A percentile compares a stretch with the other conserved stretches of the same genome.
These are phyloP conservation scores for Clitocybe nebularis DNA, from an alignment of 1,284 basidiomycete genomes.

Conservation along the genomic window DNA sequence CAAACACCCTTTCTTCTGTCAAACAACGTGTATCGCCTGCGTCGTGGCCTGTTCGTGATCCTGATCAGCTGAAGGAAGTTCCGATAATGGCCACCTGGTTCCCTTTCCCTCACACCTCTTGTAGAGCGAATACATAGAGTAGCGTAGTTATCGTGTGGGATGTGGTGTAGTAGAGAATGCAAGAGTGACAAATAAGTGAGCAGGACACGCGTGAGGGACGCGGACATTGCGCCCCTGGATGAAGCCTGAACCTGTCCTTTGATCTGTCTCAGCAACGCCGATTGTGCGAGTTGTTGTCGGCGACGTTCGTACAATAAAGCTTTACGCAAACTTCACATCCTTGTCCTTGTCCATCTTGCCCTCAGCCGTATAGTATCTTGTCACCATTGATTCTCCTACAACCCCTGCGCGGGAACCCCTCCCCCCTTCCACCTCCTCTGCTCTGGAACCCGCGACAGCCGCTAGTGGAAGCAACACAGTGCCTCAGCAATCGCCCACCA, in stretches of 20 bases:
- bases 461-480: conserved; percentile 9
- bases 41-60: conserved; percentile 3
- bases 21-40: conserved; percentile 8
- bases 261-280: conserved; percentile 13
- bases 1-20: conserved; percentile 1
- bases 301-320: conserved; percentile 15
- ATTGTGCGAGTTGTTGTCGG: conserved; percentile 12
- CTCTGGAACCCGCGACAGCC: conserved; percentile 38
- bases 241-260: conserved; percentile 9
- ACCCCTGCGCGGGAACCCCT: conserved; percentile 52
- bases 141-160: neutral
- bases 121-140: neutral
- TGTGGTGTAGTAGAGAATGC: neutral
- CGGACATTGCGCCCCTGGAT: conserved; percentile 1
- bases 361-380: conserved; percentile 25
- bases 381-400: conserved; percentile 71
- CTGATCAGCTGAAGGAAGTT: conserved; percentile 1
- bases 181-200: neutral
- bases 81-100: neutral
- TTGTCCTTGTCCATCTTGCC: conserved; percentile 21
- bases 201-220: conserved; percentile 2
- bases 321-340: conserved; percentile 14
- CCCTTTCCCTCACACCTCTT: too few species aligned
- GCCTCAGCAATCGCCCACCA: conserved; percentile 21
- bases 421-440: conserved; percentile 37